phyloP scores from a whole-genome alignment of 169 alveolate genomes.

The Plasmodium sp. region DNA sequence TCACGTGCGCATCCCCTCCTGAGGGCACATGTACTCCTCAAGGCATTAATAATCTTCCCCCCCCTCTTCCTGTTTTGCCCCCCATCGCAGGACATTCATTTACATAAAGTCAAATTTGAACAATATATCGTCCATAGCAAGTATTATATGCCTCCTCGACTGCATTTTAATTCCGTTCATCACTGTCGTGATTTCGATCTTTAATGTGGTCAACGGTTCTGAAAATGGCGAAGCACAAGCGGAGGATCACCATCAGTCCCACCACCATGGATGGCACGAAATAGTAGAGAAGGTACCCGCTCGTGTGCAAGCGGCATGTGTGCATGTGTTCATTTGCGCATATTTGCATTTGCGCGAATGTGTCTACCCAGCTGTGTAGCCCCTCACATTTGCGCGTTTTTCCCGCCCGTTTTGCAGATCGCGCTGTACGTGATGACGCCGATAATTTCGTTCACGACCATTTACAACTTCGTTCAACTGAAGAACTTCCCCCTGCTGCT shows the following conservation, averaged over 20 bases:
- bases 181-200: constrained; percentile 15
- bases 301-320: background rate
- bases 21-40: background rate
- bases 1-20: background rate
- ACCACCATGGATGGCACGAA: constrained; percentile 6
- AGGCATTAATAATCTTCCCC: background rate
- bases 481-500: constrained; percentile 26
- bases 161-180: constrained; percentile 45
- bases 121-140: constrained; percentile 43
- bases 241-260: background rate
- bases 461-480: constrained; percentile 22
- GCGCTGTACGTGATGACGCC: constrained; percentile 61
- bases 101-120: constrained; percentile 26
- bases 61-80: background rate
- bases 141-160: constrained; percentile 54
- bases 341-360: background rate
- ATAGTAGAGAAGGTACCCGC: constrained; percentile 8
- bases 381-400: background rate
- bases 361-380: background rate
- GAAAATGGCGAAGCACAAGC: background rate
- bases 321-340: background rate
- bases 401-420: background rate
- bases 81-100: background rate
- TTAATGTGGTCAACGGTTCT: background rate
- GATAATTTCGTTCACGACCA: constrained; percentile 11